Conservation (phyloP, 768 basidiomycete species). For the Lactarius akahatsu region DNA sequence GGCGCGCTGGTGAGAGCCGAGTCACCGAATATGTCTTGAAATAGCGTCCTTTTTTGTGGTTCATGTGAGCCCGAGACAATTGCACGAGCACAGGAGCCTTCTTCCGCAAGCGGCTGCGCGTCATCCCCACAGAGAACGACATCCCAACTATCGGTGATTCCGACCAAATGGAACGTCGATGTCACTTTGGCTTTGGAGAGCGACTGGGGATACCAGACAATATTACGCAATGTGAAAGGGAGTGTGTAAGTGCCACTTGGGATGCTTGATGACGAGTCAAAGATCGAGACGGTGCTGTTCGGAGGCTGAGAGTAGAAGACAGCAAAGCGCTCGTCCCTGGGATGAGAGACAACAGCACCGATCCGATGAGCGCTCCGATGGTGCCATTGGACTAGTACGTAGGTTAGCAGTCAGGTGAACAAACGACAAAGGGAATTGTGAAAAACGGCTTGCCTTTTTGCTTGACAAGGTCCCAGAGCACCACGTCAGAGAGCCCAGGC, state of each 20-base stretch:
- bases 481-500: slow-evolving; percentile 48
- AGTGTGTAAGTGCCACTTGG: slow-evolving; percentile 47
- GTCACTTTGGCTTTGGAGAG: slow-evolving; percentile 34
- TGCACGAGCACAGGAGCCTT: slow-evolving; percentile 43
- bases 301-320: slow-evolving; percentile 46
- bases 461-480: slow-evolving; percentile 71
- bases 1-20: slow-evolving; percentile 54
- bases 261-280: slow-evolving; percentile 45
- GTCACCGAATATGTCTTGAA: slow-evolving; percentile 89
- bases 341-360: slow-evolving; percentile 53
- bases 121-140: slow-evolving; percentile 69
- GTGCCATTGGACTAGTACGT: slow-evolving; percentile 58
- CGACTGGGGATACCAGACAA: slow-evolving; percentile 42
- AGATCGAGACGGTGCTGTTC: slow-evolving; percentile 43
- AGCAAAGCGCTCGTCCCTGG: slow-evolving; percentile 55
- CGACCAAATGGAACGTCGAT: slow-evolving; percentile 57
- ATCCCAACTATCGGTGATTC: slow-evolving; percentile 65
- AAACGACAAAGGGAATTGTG: slow-evolving; percentile 3
- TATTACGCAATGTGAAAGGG: slow-evolving; percentile 62
- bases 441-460: slow-evolving; percentile 52
- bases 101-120: slow-evolving; percentile 42
- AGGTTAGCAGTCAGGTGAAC: slow-evolving; percentile 13
- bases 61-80: slow-evolving; percentile 35
- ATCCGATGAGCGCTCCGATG: slow-evolving; percentile 41
- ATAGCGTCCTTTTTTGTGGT: slow-evolving; percentile 56